phyloP scores from a whole-genome alignment of 768 basidiomycete species.

The Leccinum rimulosum region DNA sequence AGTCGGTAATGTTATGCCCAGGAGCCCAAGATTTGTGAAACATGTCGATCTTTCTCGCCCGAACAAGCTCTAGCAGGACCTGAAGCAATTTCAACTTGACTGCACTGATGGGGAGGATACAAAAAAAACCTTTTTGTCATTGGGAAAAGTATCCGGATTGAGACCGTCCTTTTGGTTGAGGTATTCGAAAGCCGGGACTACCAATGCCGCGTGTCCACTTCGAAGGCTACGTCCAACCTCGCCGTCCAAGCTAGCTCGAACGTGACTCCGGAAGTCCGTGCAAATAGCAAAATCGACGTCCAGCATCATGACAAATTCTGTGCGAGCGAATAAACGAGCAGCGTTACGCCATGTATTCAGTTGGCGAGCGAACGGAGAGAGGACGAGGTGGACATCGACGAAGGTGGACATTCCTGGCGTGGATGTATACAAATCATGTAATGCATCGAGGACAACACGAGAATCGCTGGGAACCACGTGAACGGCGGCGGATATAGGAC shows the following conservation, averaged over 20 bases:
- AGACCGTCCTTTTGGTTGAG: slow-evolving; percentile 60
- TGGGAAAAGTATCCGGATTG: slow-evolving; percentile 59
- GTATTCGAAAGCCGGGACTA: slow-evolving; percentile 86
- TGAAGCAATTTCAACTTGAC: slow-evolving; percentile 20
- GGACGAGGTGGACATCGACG: slow-evolving; percentile 84
- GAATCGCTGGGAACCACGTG: slow-evolving; percentile 53
- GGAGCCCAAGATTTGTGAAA: slow-evolving; percentile 77
- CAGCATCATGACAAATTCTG: slow-evolving; percentile 85
- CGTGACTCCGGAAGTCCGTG: slow-evolving; percentile 68
- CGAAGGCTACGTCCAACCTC: slow-evolving; percentile 43
- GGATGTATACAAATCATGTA: slow-evolving; percentile 66
- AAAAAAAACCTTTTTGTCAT: slow-evolving; percentile 55
- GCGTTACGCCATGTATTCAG: slow-evolving; percentile 91
- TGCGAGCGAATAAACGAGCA: slow-evolving; percentile 80
- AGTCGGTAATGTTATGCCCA: slow-evolving; percentile 83
- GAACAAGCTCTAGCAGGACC: slow-evolving; percentile 59
- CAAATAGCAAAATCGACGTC: slow-evolving; percentile 88
- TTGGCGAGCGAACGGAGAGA: slow-evolving; percentile 78
- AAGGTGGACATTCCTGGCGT: slow-evolving; percentile 61
- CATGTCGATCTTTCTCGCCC: slow-evolving; percentile 57
- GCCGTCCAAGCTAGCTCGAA: slow-evolving; percentile 40
- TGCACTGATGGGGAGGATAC: background rate
- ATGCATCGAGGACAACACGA: slow-evolving; percentile 53
- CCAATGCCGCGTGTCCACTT: slow-evolving; percentile 66
- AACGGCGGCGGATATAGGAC: slow-evolving; percentile 82